phyloP scores from a whole-genome alignment of 768 basidiomycete genomes.

The Boletus edulis region DNA sequence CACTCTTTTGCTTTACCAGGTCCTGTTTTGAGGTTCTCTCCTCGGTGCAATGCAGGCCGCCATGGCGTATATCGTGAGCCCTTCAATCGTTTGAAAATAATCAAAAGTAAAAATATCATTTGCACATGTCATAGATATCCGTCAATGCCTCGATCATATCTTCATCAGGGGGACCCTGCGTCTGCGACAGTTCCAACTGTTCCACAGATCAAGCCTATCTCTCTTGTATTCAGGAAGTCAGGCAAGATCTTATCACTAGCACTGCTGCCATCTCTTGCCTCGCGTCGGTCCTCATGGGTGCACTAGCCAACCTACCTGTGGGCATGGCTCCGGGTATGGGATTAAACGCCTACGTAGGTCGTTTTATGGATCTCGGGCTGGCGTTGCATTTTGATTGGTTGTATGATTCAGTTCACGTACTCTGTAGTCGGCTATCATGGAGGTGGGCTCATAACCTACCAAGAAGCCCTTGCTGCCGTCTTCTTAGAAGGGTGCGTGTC shows the following conservation, averaged over 20 bases:
- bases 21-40: slow-evolving; percentile 1
- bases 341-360: slow-evolving; percentile 72
- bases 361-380: neutral
- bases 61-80: slow-evolving; percentile 79
- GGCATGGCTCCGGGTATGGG: slow-evolving; percentile 86
- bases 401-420: slow-evolving; percentile 67
- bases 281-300: slow-evolving; percentile 78
- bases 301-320: slow-evolving; percentile 85
- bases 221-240: slow-evolving; percentile 57
- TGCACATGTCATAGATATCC: slow-evolving; percentile 51
- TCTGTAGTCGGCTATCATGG: slow-evolving; percentile 87
- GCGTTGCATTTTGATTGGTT: neutral
- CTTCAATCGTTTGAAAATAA: neutral
- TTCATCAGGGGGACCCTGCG: slow-evolving; percentile 79
- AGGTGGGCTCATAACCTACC: slow-evolving; percentile 62
- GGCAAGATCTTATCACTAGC: slow-evolving; percentile 76
- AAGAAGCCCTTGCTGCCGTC: slow-evolving; percentile 79
- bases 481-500: slow-evolving; percentile 77
- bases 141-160: slow-evolving; percentile 82
- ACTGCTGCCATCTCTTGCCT: slow-evolving; percentile 78
- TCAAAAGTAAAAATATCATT: neutral
- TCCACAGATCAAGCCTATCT: slow-evolving; percentile 49
- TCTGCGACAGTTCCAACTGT: slow-evolving; percentile 64
- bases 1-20: neutral
- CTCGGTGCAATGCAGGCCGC: slow-evolving; percentile 46